Conservation (phyloP, 2,329 filamentous ascomycete species). For the Pseudogymnoascus sp. region DNA sequence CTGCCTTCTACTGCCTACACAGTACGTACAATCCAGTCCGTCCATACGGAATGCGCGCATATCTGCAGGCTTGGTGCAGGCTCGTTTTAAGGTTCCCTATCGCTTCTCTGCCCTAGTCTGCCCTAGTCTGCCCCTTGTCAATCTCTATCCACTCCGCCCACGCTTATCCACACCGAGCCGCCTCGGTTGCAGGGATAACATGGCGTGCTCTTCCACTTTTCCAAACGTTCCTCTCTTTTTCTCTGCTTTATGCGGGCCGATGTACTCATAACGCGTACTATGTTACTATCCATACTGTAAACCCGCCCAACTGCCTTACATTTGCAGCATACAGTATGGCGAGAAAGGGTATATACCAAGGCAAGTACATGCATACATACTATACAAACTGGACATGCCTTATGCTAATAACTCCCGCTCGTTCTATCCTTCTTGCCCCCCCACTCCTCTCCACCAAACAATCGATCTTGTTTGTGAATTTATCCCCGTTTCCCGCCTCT, state of each 20-base stretch:
- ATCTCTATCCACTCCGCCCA: neutral
- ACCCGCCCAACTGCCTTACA: neutral
- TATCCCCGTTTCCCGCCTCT: neutral
- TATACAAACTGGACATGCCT: neutral
- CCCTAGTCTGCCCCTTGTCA: neutral
- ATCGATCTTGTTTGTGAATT: neutral
- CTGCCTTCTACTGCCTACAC: too few species aligned
- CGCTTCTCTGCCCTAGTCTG: neutral
- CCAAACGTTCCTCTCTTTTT: neutral
- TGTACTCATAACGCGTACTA: constrained; percentile 2
- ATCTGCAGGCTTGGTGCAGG: neutral
- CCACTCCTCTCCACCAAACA: constrained; percentile 7
- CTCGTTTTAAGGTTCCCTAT: constrained; percentile 3
- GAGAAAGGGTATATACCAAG: neutral
- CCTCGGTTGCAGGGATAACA: constrained; percentile 7
- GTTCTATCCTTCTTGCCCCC: neutral
- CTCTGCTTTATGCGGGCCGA: neutral
- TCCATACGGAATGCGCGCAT: neutral
- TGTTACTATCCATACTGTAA: neutral
- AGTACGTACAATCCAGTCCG: neutral
- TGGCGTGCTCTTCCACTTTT: constrained; percentile 6
- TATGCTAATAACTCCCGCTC: neutral
- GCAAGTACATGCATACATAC: neutral
- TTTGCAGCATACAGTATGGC: neutral
- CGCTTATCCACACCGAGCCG: constrained; percentile 7